Percentiles rank a stretch among this genome's conserved stretches.
Evolutionary conservation across 441 rosid species (phyloP).

Genomic region (Breynia disticha): DNA sequence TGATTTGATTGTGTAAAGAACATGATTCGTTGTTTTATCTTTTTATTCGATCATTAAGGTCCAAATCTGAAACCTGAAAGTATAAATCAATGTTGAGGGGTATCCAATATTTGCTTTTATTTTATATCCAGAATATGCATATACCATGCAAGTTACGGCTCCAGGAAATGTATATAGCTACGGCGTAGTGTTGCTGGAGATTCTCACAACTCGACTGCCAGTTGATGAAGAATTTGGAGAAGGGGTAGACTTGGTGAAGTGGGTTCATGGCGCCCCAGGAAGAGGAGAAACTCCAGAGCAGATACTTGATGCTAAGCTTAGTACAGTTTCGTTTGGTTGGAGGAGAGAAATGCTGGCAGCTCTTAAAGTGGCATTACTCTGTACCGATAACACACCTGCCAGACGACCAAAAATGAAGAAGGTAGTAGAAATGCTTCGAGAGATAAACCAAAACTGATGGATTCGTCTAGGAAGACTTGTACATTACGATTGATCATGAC

Average conservation of each 20-base stretch:
- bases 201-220: slow-evolving; percentile 70
- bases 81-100: too few relatives aligned
- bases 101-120: not conserved
- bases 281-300: slow-evolving; percentile 97
- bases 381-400: slow-evolving; percentile 89
- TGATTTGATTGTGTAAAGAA: not conserved
- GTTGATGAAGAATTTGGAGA: slow-evolving; percentile 91
- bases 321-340: slow-evolving; percentile 93
- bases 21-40: too few relatives aligned
- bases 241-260: slow-evolving; percentile 92
- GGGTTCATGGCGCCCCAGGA: slow-evolving; percentile 92
- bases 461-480: not conserved
- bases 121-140: slow-evolving; percentile 66
- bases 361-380: slow-evolving; percentile 82
- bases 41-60: too few relatives aligned
- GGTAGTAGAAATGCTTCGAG: slow-evolving; percentile 91
- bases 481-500: too few relatives aligned
- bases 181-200: slow-evolving; percentile 89
- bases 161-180: slow-evolving; percentile 97
- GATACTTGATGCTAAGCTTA: slow-evolving; percentile 86
- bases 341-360: slow-evolving; percentile 93
- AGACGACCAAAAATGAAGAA: slow-evolving; percentile 94
- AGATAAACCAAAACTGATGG: slow-evolving; percentile 42
- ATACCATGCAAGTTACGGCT: slow-evolving; percentile 97
- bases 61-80: too few relatives aligned